These are phyloP conservation scores for Endocalyx cinctus DNA, from an alignment of 2,329 filamentous ascomycete species.

Conservation along the genomic window DNA sequence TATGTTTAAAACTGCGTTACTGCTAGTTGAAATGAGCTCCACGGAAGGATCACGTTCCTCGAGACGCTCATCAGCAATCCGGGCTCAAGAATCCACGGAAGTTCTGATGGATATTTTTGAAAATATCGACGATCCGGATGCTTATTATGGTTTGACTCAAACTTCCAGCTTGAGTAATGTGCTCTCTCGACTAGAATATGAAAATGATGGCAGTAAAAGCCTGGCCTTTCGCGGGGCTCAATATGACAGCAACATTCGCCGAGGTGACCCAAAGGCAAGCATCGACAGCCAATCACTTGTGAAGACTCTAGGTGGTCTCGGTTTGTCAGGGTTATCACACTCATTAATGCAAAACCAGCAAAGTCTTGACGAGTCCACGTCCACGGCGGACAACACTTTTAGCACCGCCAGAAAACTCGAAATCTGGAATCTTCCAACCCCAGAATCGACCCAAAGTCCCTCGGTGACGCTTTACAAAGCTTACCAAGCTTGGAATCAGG, in stretches of 20 bases:
- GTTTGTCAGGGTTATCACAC: constrained; percentile 80
- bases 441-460: constrained; percentile 56
- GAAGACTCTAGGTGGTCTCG: constrained; percentile 72
- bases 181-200: constrained; percentile 79
- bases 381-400: constrained; percentile 68
- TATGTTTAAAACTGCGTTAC: constrained; percentile 80
- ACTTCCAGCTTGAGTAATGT: constrained; percentile 72
- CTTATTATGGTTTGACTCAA: constrained; percentile 88
- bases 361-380: constrained; percentile 50
- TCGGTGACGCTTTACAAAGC: constrained; percentile 71
- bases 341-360: constrained; percentile 69
- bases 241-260: constrained; percentile 78
- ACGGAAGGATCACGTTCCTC: constrained; percentile 45
- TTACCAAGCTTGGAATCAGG: constrained; percentile 73
- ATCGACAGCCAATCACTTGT: constrained; percentile 66
- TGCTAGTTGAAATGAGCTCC: constrained; percentile 72
- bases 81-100: constrained; percentile 54
- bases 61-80: constrained; percentile 60
- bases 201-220: constrained; percentile 80
- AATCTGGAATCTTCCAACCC: constrained; percentile 85
- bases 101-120: constrained; percentile 80
- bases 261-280: constrained; percentile 48
- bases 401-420: constrained; percentile 77
- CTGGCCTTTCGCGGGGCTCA: constrained; percentile 87
- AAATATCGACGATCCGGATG: constrained; percentile 91